phyloP scores from a whole-genome alignment of 257 asterid species.

The Solanum rostratum region DNA sequence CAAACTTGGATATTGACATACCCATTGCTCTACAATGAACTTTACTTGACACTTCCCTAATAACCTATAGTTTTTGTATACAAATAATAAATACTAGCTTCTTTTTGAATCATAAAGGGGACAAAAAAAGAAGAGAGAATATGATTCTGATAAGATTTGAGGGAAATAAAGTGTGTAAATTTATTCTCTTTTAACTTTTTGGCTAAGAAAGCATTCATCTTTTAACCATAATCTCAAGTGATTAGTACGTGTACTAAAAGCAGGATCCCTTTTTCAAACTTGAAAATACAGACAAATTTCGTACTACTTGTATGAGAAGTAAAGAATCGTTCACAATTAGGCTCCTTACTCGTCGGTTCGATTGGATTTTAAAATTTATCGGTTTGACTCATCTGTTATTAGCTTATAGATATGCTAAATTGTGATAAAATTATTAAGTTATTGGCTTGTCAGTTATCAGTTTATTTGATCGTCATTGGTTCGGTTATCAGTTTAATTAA shows the following conservation, averaged over 20 bases:
- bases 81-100: neutral
- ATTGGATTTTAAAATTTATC: too few species aligned
- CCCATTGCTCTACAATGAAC: constrained; percentile 20
- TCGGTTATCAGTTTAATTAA: too few species aligned
- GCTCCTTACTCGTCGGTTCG: too few species aligned
- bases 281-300: neutral
- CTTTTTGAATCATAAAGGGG: neutral
- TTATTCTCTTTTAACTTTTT: neutral
- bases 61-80: neutral
- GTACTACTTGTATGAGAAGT: neutral
- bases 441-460: too few species aligned
- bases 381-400: too few species aligned
- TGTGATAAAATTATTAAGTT: too few species aligned
- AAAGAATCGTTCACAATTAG: neutral
- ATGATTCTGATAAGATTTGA: constrained; percentile 7
- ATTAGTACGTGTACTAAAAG: neutral
- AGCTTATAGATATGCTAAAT: too few species aligned
- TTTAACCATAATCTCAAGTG: neutral
- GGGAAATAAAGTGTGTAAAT: constrained; percentile 3
- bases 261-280: neutral
- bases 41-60: neutral
- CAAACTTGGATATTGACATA: constrained; percentile 19
- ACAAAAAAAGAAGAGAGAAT: neutral
- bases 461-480: too few species aligned
- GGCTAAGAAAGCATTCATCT: neutral